These are phyloP conservation scores for Castanea crenata DNA, from an alignment of 306 rosid species.

Conservation along the genomic window DNA sequence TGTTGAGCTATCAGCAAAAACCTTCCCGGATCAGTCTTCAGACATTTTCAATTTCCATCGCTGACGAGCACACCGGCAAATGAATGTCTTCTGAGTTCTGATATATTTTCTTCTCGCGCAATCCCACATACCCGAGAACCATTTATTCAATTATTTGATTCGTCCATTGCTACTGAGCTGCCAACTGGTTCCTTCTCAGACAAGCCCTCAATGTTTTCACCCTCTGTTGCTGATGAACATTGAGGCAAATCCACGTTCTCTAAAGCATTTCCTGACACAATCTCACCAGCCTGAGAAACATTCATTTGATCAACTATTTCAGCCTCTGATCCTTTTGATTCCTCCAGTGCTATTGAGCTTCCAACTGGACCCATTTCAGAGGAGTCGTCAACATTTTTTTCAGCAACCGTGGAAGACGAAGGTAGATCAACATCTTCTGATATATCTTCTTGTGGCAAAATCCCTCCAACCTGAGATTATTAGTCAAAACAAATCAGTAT, in stretches of 20 bases:
- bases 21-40: slow-evolving; percentile 7
- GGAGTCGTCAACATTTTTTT: slow-evolving; percentile 10
- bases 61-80: neutral
- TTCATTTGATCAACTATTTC: neutral
- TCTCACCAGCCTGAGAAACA: slow-evolving; percentile 6
- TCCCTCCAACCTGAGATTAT: slow-evolving; percentile 7
- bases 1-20: slow-evolving; percentile 2
- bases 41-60: neutral
- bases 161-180: neutral
- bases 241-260: neutral
- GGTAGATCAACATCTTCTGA: slow-evolving; percentile 1
- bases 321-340: slow-evolving; percentile 12
- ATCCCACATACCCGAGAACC: neutral
- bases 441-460: slow-evolving; percentile 12
- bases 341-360: slow-evolving; percentile 16
- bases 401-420: neutral
- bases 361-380: slow-evolving; percentile 15
- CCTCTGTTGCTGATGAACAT: neutral
- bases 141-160: slow-evolving; percentile 19
- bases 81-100: neutral
- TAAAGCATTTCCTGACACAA: neutral
- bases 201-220: neutral
- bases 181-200: slow-evolving; percentile 3
- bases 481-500: neutral
- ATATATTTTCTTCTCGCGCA: slow-evolving; percentile 1